Conservation (phyloP, 2,329 filamentous ascomycete species). For the Dactylellina sp. region DNA sequence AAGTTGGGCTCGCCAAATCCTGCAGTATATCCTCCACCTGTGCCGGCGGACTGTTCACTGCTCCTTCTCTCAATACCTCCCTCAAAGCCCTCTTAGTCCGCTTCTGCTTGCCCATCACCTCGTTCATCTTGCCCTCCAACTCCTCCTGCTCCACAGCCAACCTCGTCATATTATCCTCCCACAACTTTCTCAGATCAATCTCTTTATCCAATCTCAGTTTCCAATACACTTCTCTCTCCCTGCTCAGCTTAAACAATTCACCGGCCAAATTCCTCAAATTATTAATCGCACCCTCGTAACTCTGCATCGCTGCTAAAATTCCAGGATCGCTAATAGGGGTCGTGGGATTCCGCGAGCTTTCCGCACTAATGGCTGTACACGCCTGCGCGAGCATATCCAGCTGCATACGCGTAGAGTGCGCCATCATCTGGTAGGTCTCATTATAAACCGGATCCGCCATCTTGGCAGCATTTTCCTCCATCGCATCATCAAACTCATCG, state of each 20-base stretch:
- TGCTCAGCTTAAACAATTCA: conserved; percentile 89
- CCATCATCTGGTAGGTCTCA: conserved; percentile 96
- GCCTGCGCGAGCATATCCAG: conserved; percentile 90
- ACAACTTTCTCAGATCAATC: conserved; percentile 90
- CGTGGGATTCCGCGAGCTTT: conserved; percentile 76
- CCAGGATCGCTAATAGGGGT: conserved; percentile 80
- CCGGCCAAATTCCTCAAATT: conserved; percentile 86
- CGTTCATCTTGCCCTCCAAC: conserved; percentile 79
- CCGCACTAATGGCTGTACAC: conserved; percentile 80
- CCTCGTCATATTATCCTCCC: conserved; percentile 99
- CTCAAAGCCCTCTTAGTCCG: conserved; percentile 50
- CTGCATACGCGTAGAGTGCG: conserved; percentile 92
- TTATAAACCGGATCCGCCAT: conserved; percentile 77
- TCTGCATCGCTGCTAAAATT: conserved; percentile 79
- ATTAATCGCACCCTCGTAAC: conserved; percentile 89
- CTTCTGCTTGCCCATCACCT: conserved; percentile 49
- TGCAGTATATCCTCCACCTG: conserved; percentile 62
- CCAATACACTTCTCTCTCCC: conserved; percentile 96
- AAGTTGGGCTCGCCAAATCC: conserved; percentile 57
- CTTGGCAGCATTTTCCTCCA: conserved; percentile 81
- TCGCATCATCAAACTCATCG: conserved; percentile 74
- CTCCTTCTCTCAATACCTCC: conserved; percentile 52
- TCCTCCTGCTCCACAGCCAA: conserved; percentile 95
- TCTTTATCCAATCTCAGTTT: conserved; percentile 93
- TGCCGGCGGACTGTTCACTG: conserved; percentile 53